Percentiles rank a stretch among this genome's conserved stretches.
phyloP scores from a whole-genome alignment of 169 alveolate genomes.

The Eimeria falciformis region DNA sequence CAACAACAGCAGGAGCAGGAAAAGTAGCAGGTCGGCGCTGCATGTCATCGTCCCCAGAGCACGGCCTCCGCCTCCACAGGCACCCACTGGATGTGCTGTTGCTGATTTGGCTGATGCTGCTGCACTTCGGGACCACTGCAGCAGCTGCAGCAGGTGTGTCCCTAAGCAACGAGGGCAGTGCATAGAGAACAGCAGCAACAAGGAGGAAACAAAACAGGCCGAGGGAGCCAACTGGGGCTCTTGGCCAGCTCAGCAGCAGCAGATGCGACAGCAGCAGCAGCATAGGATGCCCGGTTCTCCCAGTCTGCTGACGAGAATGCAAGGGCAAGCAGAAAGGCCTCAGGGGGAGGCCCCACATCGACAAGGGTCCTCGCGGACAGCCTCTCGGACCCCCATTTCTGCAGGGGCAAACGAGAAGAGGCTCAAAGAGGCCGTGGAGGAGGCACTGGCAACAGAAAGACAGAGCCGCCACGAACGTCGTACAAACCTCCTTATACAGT shows the following conservation, averaged over 20 bases:
- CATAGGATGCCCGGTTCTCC: neutral
- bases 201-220: neutral
- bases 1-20: conserved; percentile 2
- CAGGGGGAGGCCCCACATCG: neutral
- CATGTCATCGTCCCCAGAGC: too few species aligned
- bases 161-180: neutral
- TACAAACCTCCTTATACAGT: neutral
- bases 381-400: neutral
- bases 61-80: neutral
- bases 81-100: neutral
- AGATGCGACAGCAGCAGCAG: conserved; percentile 20
- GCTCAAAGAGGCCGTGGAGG: neutral
- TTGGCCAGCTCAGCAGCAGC: neutral
- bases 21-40: too few species aligned
- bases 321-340: neutral
- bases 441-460: neutral
- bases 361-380: conserved; percentile 10
- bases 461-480: neutral
- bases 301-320: too few species aligned
- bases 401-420: neutral
- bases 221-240: neutral
- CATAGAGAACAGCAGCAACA: neutral
- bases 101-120: neutral
- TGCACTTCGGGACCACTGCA: neutral
- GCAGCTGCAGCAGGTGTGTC: neutral